Conservation (phyloP, 805 yeast species). For the Saccharomycopsis sp. region DNA sequence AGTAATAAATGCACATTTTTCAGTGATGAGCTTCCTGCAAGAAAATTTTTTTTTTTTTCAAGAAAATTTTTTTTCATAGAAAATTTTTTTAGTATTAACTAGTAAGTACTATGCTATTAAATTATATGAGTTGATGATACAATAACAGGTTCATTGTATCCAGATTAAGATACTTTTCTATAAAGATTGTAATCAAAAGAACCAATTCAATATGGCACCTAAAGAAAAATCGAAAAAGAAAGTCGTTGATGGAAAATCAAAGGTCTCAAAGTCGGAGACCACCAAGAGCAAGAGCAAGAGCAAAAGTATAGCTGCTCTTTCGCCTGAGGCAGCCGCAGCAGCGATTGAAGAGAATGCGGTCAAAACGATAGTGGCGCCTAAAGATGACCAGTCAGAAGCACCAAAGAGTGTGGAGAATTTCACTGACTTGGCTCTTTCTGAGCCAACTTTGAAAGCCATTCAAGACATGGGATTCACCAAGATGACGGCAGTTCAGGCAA, state of each 20-base stretch:
- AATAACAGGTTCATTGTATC: no score
- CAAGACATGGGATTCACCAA: conserved; percentile 78
- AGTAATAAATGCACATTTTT: neutral
- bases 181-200: no score
- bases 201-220: neutral
- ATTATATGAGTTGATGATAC: no score
- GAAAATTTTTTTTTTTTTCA: no score
- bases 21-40: neutral
- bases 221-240: neutral
- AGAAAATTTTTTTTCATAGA: neutral
- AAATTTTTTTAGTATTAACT: no score
- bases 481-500: conserved; percentile 93
- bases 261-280: neutral
- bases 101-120: no score
- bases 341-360: neutral
- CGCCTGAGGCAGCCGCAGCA: neutral
- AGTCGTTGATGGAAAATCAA: neutral
- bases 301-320: neutral
- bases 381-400: neutral
- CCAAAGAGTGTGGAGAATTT: conserved; percentile 33
- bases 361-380: neutral
- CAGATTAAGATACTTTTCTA: no score
- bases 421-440: conserved; percentile 60
- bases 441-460: conserved; percentile 76
- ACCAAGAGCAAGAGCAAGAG: neutral